Conservation (phyloP, 306 rosid species). For the Ormosia emarginata region DNA sequence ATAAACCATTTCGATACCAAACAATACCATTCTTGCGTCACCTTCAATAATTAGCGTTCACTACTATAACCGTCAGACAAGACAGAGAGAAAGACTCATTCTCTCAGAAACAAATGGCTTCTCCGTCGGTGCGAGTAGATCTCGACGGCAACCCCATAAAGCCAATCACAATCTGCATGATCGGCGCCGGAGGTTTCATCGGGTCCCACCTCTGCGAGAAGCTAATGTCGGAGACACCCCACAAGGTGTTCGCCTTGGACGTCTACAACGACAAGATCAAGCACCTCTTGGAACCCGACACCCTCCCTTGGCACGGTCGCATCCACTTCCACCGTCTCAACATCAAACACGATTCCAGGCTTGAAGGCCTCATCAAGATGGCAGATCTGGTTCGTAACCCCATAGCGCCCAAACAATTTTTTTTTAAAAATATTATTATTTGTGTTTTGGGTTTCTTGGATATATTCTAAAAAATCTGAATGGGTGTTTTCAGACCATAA, state of each 20-base stretch:
- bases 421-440: no score
- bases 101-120: constrained; percentile 42
- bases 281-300: constrained; percentile 80
- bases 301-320: constrained; percentile 67
- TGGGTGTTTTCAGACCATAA: constrained; percentile 57
- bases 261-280: constrained; percentile 94
- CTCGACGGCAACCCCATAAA: constrained; percentile 78
- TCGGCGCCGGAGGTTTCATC: constrained; percentile 98
- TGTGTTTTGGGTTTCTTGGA: neutral
- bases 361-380: constrained; percentile 91
- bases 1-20: neutral
- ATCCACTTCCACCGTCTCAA: constrained; percentile 94
- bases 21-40: neutral
- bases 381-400: constrained; percentile 75
- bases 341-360: constrained; percentile 88
- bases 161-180: constrained; percentile 89
- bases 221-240: constrained; percentile 72
- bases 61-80: neutral
- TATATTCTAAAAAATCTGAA: neutral
- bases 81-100: neutral
- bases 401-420: neutral
- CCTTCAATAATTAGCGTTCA: neutral
- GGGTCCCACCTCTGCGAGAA: constrained; percentile 98
- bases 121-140: constrained; percentile 57
- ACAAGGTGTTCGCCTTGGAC: constrained; percentile 79